Evolutionary conservation across 306 rosid species (phyloP).

Genomic region (Erythrophleum fordii): DNA sequence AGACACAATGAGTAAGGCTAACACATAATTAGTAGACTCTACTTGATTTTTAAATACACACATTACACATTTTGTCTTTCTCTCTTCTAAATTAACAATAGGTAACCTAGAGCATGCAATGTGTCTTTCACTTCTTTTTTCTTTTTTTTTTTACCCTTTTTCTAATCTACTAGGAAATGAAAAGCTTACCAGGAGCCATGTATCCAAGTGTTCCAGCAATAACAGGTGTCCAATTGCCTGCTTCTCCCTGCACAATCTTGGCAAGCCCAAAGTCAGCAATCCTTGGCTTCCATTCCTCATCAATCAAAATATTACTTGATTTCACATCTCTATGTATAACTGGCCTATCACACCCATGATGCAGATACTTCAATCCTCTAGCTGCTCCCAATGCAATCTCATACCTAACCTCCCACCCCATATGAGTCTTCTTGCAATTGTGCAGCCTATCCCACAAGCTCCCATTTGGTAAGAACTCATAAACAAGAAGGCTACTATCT

Average conservation of each 20-base stretch:
- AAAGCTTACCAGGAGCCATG: conserved; percentile 68
- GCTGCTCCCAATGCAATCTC: conserved; percentile 72
- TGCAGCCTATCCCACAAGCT: conserved; percentile 73
- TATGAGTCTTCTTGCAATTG: conserved; percentile 43
- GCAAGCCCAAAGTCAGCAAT: conserved; percentile 82
- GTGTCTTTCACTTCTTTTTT: neutral
- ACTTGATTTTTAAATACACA: too few species aligned
- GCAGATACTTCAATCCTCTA: conserved; percentile 70
- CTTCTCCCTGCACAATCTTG: conserved; percentile 56
- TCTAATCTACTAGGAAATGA: neutral
- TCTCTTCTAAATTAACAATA: too few species aligned
- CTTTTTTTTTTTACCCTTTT: neutral
- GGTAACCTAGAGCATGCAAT: neutral
- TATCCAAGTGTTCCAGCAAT: conserved; percentile 73
- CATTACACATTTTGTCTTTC: too few species aligned
- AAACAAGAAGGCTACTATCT: conserved; percentile 67
- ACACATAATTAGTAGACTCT: too few species aligned
- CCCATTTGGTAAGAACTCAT: conserved; percentile 71
- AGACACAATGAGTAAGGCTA: too few species aligned
- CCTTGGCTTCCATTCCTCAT: conserved; percentile 65
- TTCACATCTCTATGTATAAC: conserved; percentile 76
- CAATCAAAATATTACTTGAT: conserved; percentile 67
- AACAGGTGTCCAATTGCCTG: conserved; percentile 53
- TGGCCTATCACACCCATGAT: conserved; percentile 64
- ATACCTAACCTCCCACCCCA: conserved; percentile 63